These are phyloP conservation scores for Jamesozyma jinghongensis DNA, from an alignment of 805 yeast genomes.

Conservation along the genomic window DNA sequence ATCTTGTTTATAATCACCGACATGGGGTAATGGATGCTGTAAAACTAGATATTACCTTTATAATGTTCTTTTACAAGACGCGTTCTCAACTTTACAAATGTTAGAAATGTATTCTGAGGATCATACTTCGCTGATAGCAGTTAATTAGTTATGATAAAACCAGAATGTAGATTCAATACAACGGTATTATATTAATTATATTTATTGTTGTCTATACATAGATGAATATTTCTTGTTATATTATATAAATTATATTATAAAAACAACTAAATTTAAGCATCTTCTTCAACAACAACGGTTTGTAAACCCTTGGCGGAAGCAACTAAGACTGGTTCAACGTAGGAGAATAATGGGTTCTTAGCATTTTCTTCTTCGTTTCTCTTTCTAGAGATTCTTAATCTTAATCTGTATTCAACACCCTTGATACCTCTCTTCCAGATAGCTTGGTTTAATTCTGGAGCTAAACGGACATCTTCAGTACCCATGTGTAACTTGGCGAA, in stretches of 20 bases:
- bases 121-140: too few species aligned
- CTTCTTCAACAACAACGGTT: constrained; percentile 92
- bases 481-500: constrained; percentile 99
- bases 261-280: constrained; percentile 29
- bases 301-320: constrained; percentile 95
- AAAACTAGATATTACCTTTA: too few species aligned
- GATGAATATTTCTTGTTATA: neutral
- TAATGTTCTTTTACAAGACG: too few species aligned
- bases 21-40: too few species aligned
- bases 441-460: constrained; percentile 96
- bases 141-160: too few species aligned
- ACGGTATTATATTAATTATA: too few species aligned
- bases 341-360: constrained; percentile 93
- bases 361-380: constrained; percentile 99
- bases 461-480: constrained; percentile 97
- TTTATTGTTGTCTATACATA: neutral
- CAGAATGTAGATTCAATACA: too few species aligned
- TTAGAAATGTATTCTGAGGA: too few species aligned
- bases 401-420: constrained; percentile 97
- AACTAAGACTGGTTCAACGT: constrained; percentile 94
- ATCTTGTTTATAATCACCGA: neutral
- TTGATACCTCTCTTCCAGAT: constrained; percentile 99
- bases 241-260: constrained; percentile 2
- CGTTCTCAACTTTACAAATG: too few species aligned
- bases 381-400: constrained; percentile 98